Percentiles rank a stretch among this genome's conserved stretches.
Evolutionary conservation across 23 red algal species (phyloP).

Genomic region (Agarophyton chilense): DNA sequence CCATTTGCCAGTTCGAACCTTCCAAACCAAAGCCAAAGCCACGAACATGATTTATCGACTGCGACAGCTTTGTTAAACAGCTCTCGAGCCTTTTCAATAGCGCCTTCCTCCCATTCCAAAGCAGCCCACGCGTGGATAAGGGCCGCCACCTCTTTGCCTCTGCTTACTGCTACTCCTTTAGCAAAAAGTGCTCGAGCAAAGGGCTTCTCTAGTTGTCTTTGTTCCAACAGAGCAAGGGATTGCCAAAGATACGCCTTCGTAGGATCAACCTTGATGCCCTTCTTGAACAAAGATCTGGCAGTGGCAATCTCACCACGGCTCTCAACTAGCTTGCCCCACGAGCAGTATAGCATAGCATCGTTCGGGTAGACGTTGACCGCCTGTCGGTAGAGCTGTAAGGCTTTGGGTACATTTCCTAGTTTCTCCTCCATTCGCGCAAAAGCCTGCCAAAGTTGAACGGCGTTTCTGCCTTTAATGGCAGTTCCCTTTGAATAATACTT

Average conservation of each 20-base stretch:
- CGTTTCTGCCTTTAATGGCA: slow-evolving; percentile 45
- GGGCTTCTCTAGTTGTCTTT: slow-evolving; percentile 45
- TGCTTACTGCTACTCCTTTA: slow-evolving; percentile 62
- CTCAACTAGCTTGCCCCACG: slow-evolving; percentile 76
- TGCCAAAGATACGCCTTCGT: slow-evolving; percentile 85
- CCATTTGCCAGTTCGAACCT: slow-evolving; percentile 63
- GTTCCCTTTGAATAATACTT: slow-evolving; percentile 73
- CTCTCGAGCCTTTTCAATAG: slow-evolving; percentile 67
- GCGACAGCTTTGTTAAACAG: slow-evolving; percentile 82
- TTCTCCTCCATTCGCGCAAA: slow-evolving; percentile 98
- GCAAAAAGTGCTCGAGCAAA: slow-evolving; percentile 73
- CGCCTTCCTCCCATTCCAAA: slow-evolving; percentile 87
- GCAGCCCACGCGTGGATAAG: slow-evolving; percentile 94
- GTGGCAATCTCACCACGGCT: slow-evolving; percentile 56
- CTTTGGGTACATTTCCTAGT: slow-evolving; percentile 38
- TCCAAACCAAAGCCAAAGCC: slow-evolving; percentile 92
- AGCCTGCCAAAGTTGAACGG: slow-evolving; percentile 86
- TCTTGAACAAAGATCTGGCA: slow-evolving; percentile 66
- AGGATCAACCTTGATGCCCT: slow-evolving; percentile 65
- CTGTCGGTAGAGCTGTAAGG: slow-evolving; percentile 57
- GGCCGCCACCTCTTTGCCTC: slow-evolving; percentile 68
- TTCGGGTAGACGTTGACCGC: slow-evolving; percentile 68
- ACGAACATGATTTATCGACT: slow-evolving; percentile 62
- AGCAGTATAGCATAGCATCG: slow-evolving; percentile 88
- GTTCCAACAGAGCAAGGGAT: slow-evolving; percentile 78